phyloP scores from a whole-genome alignment of 148 eudicot species.

The Rhododendron henanense region DNA sequence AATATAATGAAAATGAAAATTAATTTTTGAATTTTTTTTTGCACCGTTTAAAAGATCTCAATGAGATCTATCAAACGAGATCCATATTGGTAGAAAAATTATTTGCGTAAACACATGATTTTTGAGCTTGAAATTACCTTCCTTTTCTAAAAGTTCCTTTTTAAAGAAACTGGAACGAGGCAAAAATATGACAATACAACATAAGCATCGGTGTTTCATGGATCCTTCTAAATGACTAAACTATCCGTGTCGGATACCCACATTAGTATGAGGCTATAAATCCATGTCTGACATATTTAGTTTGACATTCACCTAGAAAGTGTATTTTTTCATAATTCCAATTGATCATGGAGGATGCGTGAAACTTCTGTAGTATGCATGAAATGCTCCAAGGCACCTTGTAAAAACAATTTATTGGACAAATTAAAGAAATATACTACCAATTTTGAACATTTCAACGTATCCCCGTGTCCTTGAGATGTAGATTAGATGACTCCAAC shows the following conservation, averaged over 20 bases:
- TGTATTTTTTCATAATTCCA: background rate
- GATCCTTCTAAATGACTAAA: background rate
- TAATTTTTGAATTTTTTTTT: too few relatives aligned
- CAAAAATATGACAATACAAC: too few relatives aligned
- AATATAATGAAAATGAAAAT: too few relatives aligned
- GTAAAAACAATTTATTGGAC: background rate
- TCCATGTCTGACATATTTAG: background rate
- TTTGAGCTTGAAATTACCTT: too few relatives aligned
- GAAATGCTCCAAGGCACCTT: background rate
- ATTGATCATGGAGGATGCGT: background rate
- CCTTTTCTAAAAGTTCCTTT: too few relatives aligned
- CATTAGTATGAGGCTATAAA: background rate
- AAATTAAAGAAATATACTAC: background rate
- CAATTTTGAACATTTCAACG: background rate
- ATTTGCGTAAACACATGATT: too few relatives aligned
- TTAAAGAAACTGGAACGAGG: too few relatives aligned
- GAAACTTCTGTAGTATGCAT: background rate
- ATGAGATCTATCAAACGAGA: too few relatives aligned
- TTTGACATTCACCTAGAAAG: background rate
- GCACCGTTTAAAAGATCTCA: too few relatives aligned
- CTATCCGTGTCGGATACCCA: background rate
- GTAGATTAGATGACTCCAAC: background rate
- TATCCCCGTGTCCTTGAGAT: background rate
- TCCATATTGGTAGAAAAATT: too few relatives aligned
- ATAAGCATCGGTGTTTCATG: background rate